Percentiles rank a stretch among this genome's conserved stretches.
phyloP scores from a whole-genome alignment of 1,139 yeast species.

The Protomyces pachydermus region DNA sequence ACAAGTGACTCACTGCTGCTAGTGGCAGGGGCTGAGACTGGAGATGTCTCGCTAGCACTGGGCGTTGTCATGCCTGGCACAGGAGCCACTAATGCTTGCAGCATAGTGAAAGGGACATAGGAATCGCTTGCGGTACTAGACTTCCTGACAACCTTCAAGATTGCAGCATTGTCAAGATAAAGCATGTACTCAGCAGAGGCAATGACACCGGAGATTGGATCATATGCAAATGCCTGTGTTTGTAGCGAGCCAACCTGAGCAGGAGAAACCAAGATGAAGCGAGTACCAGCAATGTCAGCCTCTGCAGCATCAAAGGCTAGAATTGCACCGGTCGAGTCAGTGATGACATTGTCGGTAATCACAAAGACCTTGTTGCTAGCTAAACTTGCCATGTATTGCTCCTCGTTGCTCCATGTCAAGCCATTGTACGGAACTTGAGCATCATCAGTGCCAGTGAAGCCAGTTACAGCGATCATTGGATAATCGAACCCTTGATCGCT shows the following conservation, averaged over 20 bases:
- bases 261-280: not conserved
- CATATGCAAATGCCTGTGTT: not conserved
- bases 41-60: not conserved
- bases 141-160: not conserved
- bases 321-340: not conserved
- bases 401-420: not conserved
- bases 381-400: not conserved
- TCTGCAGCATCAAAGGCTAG: not conserved
- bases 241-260: not conserved
- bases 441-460: not conserved
- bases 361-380: not conserved
- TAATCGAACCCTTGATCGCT: not conserved
- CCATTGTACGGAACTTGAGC: not conserved
- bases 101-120: not conserved
- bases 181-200: not conserved
- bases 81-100: not conserved
- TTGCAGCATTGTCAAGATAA: not conserved
- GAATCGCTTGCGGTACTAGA: not conserved
- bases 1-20: too few species aligned
- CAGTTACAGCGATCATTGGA: not conserved
- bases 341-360: not conserved
- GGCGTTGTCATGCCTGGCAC: not conserved
- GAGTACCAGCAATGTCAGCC: not conserved
- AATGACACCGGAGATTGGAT: not conserved
- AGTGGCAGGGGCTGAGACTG: too few species aligned